phyloP scores from a whole-genome alignment of 495 filamentous ascomycete species.

The Alectoria sarmentosa region DNA sequence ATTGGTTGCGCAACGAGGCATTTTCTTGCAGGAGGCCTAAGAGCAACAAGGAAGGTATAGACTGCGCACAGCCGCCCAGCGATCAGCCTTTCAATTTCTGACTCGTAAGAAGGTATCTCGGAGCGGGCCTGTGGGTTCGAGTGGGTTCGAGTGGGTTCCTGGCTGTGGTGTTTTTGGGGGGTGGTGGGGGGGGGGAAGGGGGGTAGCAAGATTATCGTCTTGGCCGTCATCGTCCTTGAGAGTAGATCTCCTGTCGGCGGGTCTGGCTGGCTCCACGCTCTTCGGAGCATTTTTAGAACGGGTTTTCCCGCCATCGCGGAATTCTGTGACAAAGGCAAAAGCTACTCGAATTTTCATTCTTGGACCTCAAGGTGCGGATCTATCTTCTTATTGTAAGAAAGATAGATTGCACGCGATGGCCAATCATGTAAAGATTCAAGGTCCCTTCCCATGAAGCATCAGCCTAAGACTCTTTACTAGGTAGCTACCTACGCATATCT shows the following conservation, averaged over 20 bases:
- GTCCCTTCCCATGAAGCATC: neutral
- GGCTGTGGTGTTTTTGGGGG: no score
- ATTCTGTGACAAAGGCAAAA: no score
- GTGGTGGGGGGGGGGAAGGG: no score
- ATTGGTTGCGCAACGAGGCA: conserved; percentile 6
- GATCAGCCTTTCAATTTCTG: neutral
- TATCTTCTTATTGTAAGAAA: no score
- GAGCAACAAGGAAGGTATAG: neutral
- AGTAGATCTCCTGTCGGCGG: neutral
- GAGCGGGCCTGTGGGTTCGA: neutral
- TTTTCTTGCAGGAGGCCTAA: neutral
- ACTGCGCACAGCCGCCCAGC: neutral
- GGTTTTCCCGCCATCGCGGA: neutral
- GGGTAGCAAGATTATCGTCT: neutral
- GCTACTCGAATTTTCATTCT: no score
- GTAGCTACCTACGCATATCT: no score
- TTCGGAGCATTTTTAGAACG: neutral
- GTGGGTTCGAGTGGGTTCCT: no score
- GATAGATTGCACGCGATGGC: neutral
- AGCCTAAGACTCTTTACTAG: no score
- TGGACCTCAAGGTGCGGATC: no score
- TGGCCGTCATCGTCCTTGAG: neutral
- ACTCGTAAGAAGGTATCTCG: neutral
- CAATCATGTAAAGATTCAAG: neutral
- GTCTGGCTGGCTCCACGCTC: neutral